Conservation (phyloP, 371 early-diverging fungal species). For the Mucor saturninus region DNA sequence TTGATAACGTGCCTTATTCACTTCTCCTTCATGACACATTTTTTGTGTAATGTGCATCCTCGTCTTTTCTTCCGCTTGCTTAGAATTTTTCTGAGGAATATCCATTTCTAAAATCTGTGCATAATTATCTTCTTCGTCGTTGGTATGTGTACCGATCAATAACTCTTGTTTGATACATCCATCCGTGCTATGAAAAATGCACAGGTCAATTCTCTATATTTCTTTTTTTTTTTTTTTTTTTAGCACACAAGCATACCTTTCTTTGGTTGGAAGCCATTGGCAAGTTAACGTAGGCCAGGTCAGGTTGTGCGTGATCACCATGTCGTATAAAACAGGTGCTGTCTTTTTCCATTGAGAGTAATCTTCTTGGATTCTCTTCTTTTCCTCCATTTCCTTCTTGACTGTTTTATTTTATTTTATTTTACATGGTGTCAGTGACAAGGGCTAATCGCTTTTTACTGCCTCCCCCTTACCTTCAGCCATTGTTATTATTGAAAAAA, state of each 20-base stretch:
- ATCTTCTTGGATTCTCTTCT: constrained; percentile 91
- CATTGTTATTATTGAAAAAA: too few relatives aligned
- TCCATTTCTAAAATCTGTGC: constrained; percentile 90
- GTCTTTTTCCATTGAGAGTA: constrained; percentile 99
- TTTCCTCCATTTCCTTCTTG: constrained; percentile 26
- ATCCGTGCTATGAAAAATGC: not conserved
- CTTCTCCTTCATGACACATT: constrained; percentile 94
- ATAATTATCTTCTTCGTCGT: constrained; percentile 93
- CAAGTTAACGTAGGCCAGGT: constrained; percentile 98
- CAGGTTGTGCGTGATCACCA: constrained; percentile 95
- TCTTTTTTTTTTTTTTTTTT: not conserved
- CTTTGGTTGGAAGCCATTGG: constrained; percentile 96
- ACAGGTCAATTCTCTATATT: constrained; percentile 2
- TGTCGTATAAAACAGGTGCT: constrained; percentile 97
- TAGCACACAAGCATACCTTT: not conserved
- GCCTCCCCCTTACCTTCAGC: too few relatives aligned
- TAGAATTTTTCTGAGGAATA: constrained; percentile 81
- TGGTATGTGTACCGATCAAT: constrained; percentile 96
- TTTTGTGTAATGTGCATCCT: constrained; percentile 70
- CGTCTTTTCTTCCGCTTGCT: constrained; percentile 21
- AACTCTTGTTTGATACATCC: constrained; percentile 79
- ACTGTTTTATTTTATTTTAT: not conserved
- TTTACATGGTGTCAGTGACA: too few relatives aligned
- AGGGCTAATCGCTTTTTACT: too few relatives aligned
- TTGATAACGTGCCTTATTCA: constrained; percentile 95